Conservation (phyloP, 2,329 filamentous ascomycete species). For the Lasiodiplodia hormozganensis region DNA sequence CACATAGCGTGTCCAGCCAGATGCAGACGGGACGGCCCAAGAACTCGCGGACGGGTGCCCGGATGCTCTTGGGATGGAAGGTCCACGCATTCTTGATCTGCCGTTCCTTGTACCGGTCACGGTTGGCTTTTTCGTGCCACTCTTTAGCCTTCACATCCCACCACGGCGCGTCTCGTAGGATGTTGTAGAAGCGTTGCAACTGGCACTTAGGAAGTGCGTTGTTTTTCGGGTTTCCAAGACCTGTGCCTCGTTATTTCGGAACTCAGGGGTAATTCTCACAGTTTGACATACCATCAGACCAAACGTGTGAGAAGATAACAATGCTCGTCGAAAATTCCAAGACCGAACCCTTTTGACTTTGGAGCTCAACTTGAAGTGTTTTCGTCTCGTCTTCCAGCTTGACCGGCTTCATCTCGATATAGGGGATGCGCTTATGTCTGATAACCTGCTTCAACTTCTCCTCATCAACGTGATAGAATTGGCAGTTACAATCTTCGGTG, state of each 20-base stretch:
- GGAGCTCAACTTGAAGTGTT: neutral
- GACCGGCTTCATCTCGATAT: neutral
- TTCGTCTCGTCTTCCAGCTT: neutral
- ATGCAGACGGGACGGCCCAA: neutral
- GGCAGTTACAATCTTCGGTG: neutral
- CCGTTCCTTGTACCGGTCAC: neutral
- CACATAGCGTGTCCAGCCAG: neutral
- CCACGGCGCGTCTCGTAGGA: neutral
- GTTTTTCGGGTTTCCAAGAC: neutral
- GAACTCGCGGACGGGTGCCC: neutral
- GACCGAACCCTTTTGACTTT: neutral
- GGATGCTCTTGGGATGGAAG: neutral
- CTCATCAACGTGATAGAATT: neutral
- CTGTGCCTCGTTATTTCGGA: neutral
- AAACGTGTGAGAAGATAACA: neutral
- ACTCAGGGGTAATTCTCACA: neutral
- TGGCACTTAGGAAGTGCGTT: neutral
- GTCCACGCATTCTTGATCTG: neutral
- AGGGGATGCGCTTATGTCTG: neutral
- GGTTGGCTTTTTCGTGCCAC: neutral
- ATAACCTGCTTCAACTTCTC: neutral
- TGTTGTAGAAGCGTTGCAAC: neutral
- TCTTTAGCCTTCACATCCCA: neutral
- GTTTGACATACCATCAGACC: neutral
- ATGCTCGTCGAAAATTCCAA: neutral